Evolutionary conservation across 768 basidiomycete species (phyloP).

Genomic region (Coprinopsis strossmayeri): DNA sequence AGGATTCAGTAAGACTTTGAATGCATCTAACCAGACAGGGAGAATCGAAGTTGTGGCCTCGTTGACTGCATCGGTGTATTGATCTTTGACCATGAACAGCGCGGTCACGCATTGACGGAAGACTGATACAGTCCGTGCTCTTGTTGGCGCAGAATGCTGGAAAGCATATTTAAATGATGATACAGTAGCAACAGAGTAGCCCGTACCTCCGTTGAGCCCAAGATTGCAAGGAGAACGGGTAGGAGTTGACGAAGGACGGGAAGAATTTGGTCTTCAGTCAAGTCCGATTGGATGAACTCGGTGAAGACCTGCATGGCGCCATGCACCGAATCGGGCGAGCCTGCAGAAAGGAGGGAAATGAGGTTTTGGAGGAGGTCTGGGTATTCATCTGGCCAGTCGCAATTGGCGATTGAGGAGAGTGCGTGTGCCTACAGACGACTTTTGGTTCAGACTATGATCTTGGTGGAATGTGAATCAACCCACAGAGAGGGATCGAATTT

Average conservation of each 20-base stretch:
- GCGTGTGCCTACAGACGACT: slow-evolving; percentile 61
- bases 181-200: not conserved
- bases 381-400: slow-evolving; percentile 97
- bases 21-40: slow-evolving; percentile 89
- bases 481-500: slow-evolving; percentile 82
- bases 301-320: slow-evolving; percentile 95
- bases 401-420: slow-evolving; percentile 81
- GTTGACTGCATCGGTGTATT: slow-evolving; percentile 81
- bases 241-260: slow-evolving; percentile 86
- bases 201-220: slow-evolving; percentile 69
- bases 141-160: slow-evolving; percentile 73
- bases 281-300: slow-evolving; percentile 88
- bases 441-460: not conserved
- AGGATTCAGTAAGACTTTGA: slow-evolving; percentile 64
- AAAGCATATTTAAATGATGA: slow-evolving; percentile 8
- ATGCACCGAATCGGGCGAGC: slow-evolving; percentile 72
- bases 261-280: slow-evolving; percentile 92
- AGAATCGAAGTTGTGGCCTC: slow-evolving; percentile 76
- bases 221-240: slow-evolving; percentile 75
- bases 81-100: slow-evolving; percentile 92
- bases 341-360: slow-evolving; percentile 69
- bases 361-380: slow-evolving; percentile 77
- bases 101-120: slow-evolving; percentile 88
- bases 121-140: slow-evolving; percentile 79
- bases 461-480: slow-evolving; percentile 21